Base-by-base conservation (phyloP, 305 asterid genomes). In the Rubia balearica region DNA sequence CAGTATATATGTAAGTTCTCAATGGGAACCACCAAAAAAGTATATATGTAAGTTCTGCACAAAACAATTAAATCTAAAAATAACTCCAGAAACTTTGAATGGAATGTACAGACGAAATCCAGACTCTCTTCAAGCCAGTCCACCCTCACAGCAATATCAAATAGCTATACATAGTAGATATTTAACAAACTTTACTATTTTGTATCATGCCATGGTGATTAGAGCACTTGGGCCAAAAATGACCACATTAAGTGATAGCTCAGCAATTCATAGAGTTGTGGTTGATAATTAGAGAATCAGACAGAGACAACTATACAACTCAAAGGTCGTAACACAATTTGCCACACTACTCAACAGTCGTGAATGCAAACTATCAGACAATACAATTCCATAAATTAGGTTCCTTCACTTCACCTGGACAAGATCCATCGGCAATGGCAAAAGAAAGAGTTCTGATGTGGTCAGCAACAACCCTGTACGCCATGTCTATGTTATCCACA, bases 381-480 rank as follows among this genome's bases (percentile, higher is more conserved):
- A 65, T 9, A 65, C 36, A 12, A 22, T 16, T 10, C 43, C 27
- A 24, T 42, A 14, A 17, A 19, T 42, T 42, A 51, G 73, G 30
- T 55, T 36, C 66, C 51, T 76, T 76, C 67, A 71, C 62, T 66
- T 77, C 65, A 93, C 97, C 97, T 85, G 99, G 99, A 65, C 88
- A 83, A 78, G 96, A 88, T 51, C 99, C 99, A 86, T 94, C 99
- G 80, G 99, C 99, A 81, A 94, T 91, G 75, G 99, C 99, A 78
- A 94, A 81, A 38, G 97, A 89, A 71, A 94, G 88, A 43, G 99
- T 94, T 79, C 99, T 82, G 65, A 94, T 91, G 78, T 94, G 99
- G 77, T 94, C 99, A 46, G 97, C 96, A 64, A 94, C 95, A 78
- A 94, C 97, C 83, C 96, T 87, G 79, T 91, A 94, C 66, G 99